Base-by-base conservation (phyloP, 139 green algal species). In the Desmodesmus armatus region DNA sequence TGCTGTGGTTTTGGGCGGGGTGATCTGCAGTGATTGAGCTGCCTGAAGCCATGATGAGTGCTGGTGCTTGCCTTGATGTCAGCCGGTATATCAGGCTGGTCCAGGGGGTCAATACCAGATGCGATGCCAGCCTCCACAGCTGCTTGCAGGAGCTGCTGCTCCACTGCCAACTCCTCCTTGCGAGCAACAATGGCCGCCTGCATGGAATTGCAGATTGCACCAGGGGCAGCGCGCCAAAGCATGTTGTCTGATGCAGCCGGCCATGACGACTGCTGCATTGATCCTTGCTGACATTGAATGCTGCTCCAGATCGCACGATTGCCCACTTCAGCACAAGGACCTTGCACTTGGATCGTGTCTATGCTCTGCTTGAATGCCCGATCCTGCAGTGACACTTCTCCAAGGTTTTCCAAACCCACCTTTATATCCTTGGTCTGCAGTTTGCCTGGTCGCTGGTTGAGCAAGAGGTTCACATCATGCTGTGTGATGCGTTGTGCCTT, bases 381-480 rank as follows among this genome's bases (percentile, higher is more conserved):
- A n/a, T n/a, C n/a, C n/a, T n/a, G n/a, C n/a, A n/a, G n/a, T n/a
- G n/a, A n/a, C n/a, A n/a, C n/a, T n/a, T n/a, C n/a, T n/a, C n/a
- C n/a, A n/a, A n/a, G n/a, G n/a, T n/a, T n/a, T n/a, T n/a, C n/a
- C n/a, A n/a, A n/a, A n/a, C 69, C 39, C 31, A 80, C 86, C 72
- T 89, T 87, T 21, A 94, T 85, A 76, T 94, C 91, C 58, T 93
- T 92, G 66, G 88, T 92, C 23, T 89, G 71, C 43, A 94, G 78
- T 84, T 87, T 91, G 31, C 85, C 89, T 44, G 79, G 86, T 67
- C 88, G 78, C 90, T 95, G 92, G 40, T 91, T 91, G 21, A 95
- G 84, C 70, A 95, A 86, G 67, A 90, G 91, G 1, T 65, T 87
- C 44, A 95, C 78, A 60, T 92, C 90, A 33, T 88, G 88, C n/a